Evolutionary conservation across 2,329 filamentous ascomycete genomes (phyloP).

Genomic region (Botrytis medusae): DNA sequence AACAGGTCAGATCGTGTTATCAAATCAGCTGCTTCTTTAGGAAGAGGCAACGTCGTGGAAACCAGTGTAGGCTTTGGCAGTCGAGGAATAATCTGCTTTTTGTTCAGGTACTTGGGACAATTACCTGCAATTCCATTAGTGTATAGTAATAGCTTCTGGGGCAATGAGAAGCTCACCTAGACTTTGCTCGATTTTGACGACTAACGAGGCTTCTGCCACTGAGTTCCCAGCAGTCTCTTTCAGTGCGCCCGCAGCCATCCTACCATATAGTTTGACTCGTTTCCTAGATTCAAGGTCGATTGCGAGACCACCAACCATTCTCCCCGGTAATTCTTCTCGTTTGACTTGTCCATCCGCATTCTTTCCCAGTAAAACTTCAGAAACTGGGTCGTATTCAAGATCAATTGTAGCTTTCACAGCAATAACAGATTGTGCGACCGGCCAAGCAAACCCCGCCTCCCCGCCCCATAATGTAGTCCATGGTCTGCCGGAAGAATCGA

Average conservation of each 20-base stretch:
- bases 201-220: constrained; percentile 48
- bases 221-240: constrained; percentile 36
- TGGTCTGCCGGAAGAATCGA: constrained; percentile 63
- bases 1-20: constrained; percentile 69
- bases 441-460: constrained; percentile 62
- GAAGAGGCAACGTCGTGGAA: constrained; percentile 44
- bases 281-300: constrained; percentile 66
- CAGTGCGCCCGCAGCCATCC: constrained; percentile 64
- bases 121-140: constrained; percentile 53
- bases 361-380: constrained; percentile 57
- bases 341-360: constrained; percentile 45
- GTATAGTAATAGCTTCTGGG: neutral
- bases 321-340: constrained; percentile 39
- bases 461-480: constrained; percentile 83
- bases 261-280: constrained; percentile 71
- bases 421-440: constrained; percentile 60
- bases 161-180: constrained; percentile 47
- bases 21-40: constrained; percentile 45
- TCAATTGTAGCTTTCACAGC: constrained; percentile 63
- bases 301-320: constrained; percentile 60
- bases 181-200: constrained; percentile 67
- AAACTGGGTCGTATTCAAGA: constrained; percentile 65
- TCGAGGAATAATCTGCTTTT: constrained; percentile 60
- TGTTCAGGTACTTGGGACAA: constrained; percentile 85
- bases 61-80: constrained; percentile 53